Conservation (phyloP, 1,139 yeast genomes). For the Nakaseomyces bracarensis region DNA sequence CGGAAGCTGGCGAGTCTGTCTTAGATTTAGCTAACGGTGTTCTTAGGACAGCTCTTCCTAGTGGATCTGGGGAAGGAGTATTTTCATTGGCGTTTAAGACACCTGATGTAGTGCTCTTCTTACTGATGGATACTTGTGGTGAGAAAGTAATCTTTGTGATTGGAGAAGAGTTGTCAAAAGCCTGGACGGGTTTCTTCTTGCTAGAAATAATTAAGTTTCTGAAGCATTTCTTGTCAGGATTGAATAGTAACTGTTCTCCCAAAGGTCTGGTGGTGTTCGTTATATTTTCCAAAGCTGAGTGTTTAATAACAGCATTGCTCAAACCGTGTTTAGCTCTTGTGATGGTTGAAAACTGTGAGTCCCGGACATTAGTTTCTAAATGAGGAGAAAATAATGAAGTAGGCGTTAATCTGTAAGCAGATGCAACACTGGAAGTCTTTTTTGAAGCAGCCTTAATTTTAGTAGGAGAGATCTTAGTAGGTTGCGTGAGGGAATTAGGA, state of each 20-base stretch:
- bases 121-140: conserved; percentile 16
- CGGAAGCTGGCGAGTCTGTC: not conserved
- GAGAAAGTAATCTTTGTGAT: conserved; percentile 17
- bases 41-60: not conserved
- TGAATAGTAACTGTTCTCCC: conserved; percentile 18
- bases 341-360: too few species aligned
- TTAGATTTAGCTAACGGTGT: not conserved
- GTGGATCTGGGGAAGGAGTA: conserved; percentile 15
- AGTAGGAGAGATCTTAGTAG: conserved; percentile 40
- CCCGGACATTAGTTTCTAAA: conserved; percentile 6
- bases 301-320: not conserved
- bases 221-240: conserved; percentile 26
- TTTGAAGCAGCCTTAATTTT: conserved; percentile 41
- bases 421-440: conserved; percentile 50
- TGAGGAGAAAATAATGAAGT: conserved; percentile 31
- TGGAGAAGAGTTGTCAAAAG: conserved; percentile 10
- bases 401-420: conserved; percentile 51
- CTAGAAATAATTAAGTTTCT: conserved; percentile 22
- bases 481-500: conserved; percentile 38
- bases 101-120: conserved; percentile 12
- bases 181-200: conserved; percentile 13
- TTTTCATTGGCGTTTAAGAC: conserved; percentile 11
- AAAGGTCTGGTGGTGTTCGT: conserved; percentile 2
- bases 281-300: not conserved
- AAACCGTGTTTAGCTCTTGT: not conserved